These are phyloP conservation scores for Coemansia sp. DNA, from an alignment of 192 early-diverging fungal species.

Conservation along the genomic window DNA sequence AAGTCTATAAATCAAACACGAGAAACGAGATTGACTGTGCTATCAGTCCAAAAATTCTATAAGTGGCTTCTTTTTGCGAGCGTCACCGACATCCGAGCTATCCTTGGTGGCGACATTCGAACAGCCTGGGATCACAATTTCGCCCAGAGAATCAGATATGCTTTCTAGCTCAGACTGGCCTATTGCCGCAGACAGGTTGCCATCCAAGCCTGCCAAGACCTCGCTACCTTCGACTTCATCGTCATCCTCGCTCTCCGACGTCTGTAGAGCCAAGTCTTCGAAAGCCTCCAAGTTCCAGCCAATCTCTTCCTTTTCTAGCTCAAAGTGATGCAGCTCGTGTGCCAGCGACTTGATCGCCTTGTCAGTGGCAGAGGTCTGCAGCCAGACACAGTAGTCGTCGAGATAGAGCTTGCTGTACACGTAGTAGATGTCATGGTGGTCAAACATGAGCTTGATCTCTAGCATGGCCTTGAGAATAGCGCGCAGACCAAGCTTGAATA, in stretches of 20 bases:
- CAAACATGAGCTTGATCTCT: constrained; percentile 77
- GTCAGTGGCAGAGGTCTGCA: constrained; percentile 78
- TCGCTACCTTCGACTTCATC: constrained; percentile 2
- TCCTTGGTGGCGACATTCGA: not conserved
- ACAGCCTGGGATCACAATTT: not conserved
- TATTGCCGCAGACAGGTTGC: not conserved
- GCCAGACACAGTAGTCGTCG: constrained; percentile 97
- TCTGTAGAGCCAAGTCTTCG: constrained; percentile 70
- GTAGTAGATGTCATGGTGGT: constrained; percentile 87
- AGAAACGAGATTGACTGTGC: not conserved
- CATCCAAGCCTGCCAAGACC: not conserved
- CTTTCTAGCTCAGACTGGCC: not conserved
- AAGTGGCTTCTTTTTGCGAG: constrained; percentile 3
- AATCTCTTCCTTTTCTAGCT: constrained; percentile 67
- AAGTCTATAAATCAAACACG: not conserved
- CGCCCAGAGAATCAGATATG: not conserved
- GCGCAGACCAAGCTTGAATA: constrained; percentile 84
- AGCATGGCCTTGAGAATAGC: constrained; percentile 81
- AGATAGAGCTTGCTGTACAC: constrained; percentile 86
- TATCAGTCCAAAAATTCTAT: constrained; percentile 14
- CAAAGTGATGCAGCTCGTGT: constrained; percentile 75
- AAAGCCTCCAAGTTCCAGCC: constrained; percentile 84
- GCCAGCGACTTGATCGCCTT: constrained; percentile 76
- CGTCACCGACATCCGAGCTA: not conserved
- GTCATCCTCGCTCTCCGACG: constrained; percentile 44